Evolutionary conservation across 306 rosid genomes (phyloP).

Genomic region (Sechiopsis laciniata): DNA sequence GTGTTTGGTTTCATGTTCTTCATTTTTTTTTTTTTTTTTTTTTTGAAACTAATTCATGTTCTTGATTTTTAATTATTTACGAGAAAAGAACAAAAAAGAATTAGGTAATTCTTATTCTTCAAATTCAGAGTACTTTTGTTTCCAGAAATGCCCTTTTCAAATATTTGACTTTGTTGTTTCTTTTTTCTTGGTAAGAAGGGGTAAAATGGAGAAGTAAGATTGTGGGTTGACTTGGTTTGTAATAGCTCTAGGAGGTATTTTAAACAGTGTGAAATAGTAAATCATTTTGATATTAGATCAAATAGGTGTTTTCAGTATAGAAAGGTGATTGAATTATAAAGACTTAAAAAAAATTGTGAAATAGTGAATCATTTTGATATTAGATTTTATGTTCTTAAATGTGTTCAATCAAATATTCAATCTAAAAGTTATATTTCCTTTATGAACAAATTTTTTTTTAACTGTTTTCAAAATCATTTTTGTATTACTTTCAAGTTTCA

Average conservation of each 20-base stretch:
- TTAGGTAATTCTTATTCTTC: neutral
- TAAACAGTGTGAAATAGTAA: too few species aligned
- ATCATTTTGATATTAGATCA: too few species aligned
- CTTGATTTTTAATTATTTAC: neutral
- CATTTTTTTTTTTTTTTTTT: too few species aligned
- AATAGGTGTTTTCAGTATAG: neutral
- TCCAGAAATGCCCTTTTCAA: slow-evolving; percentile 12
- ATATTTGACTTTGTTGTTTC: neutral
- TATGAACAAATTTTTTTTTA: neutral
- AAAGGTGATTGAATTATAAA: neutral
- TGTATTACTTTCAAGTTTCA: neutral
- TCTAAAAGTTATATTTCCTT: neutral
- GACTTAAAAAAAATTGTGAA: neutral
- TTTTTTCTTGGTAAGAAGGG: neutral
- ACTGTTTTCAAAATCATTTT: neutral
- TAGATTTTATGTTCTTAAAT: neutral
- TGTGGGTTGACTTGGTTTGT: neutral
- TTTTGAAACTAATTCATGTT: too few species aligned
- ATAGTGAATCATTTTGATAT: neutral
- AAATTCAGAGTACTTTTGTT: neutral
- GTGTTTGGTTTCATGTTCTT: slow-evolving; percentile 20
- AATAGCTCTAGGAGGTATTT: neutral
- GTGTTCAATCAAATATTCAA: neutral
- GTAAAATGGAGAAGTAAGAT: neutral
- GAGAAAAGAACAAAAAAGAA: neutral